Base-by-base conservation (phyloP, 116 monocot genomes). In the Zostera marina region DNA sequence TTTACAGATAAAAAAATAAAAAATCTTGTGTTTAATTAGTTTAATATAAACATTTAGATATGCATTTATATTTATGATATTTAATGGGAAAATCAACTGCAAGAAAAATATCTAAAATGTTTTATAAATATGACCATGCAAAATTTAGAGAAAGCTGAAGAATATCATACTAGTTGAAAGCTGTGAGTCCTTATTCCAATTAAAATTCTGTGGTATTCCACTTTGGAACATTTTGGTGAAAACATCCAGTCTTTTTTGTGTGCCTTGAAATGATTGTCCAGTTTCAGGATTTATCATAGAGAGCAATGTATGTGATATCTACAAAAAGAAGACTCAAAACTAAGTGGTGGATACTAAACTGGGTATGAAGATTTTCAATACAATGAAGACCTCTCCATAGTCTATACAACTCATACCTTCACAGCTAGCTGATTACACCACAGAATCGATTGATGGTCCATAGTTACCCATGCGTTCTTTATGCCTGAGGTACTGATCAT, bases 361-460 rank as follows among this genome's bases (percentile, higher is more conserved):
- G 20, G 41, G 4, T 11, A 12, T 43, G 20, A 22, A 21, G 8
- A 39, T 51, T 20, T 20, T 9, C 49, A 22, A 26, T 23, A 32
- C 5, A 55, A 55, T 25, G 20, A 24, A 23, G 32, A 5, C 32
- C 32, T 32, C 32, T 32, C 25, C 20, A 26, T 1, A 26, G 4
- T 32, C 25, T 9, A 26, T 1, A 26, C 14, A 20, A 44, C 4
- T 17, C 2, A 41, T 73, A 89, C 96, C 85, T 96, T 89, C 72
- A 96, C 64, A 76, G 85, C 89, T 24, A 96, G 74, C 70, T 96
- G 96, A 71, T 96, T 96, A 62, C 96, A 96, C 96, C 96, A 96
- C 44, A 96, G 55, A 61, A 96, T 89, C 62, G 85, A 69, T 53
- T 96, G 96, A 63, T 96, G 96, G 43, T 89, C 96, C 80, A 85